Base-by-base conservation (phyloP, 306 rosid species). In the Castanospermum australe region DNA sequence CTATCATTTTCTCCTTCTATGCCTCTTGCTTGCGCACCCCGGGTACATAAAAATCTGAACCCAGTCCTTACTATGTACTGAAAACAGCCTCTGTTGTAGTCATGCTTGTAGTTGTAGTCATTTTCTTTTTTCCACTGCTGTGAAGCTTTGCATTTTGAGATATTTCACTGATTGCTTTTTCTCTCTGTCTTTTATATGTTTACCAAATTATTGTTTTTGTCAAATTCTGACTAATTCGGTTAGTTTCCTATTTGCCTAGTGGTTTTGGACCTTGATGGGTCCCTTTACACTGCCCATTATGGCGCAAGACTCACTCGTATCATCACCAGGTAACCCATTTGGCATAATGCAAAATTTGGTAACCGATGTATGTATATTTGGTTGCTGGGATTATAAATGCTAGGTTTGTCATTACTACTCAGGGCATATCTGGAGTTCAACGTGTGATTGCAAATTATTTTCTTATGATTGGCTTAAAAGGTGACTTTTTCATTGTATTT, bases 241-340 rank as follows among this genome's bases (percentile, higher is more conserved):
- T 81, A 41, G 51, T 79, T 55, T 79, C 67, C 47, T 50, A 33
- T 76, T 71, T 48, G 28, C 9, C 6, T 20, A 81, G 85, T 24
- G 59, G 8, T 9, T 9, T 71, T 76, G 73, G 77, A 35, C 73
- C 63, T 68, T 51, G 66, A 91, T 91, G 93, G 85, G 86, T 86
- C 90, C 95, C 41, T 63, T 85, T 8, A 78, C 85, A 24, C 85
- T 87, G 12, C 81, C 92, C 54, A 81, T 86, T 44, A 74, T 78
- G 78, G 76, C 85, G 5, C 83, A 83, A 50, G 87, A 67, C 67
- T 75, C 89, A 75, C 25, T 84, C 63, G 55, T 78, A 17, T 66
- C 90, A 50, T 82, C 88, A 67, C 75, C 89, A 48, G 90, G 94
- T 92, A 41, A 77, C 64, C 18, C 77, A 6, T 57, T 57, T 38